Evolutionary conservation across 305 asterid genomes (phyloP).

Genomic region (Fraxinus dipetala): DNA sequence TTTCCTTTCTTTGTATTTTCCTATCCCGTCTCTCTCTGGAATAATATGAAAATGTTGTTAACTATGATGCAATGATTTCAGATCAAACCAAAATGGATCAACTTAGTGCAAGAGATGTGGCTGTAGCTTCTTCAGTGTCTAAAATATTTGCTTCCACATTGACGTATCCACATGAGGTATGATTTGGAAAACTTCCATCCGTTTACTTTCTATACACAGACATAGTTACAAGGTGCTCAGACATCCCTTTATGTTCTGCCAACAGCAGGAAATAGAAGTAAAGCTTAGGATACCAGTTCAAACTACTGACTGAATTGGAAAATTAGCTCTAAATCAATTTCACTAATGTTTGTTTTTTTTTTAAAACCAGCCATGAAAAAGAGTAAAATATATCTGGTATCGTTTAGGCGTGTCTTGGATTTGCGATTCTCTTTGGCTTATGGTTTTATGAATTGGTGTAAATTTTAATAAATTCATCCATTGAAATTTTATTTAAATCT

Average conservation of each 20-base stretch:
- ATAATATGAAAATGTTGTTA: constrained; percentile 23
- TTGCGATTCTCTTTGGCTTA: neutral
- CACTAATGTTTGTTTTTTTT: neutral
- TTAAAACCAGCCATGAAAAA: neutral
- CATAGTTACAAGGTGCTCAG: neutral
- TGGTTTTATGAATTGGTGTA: neutral
- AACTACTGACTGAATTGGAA: neutral
- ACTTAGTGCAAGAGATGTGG: constrained; percentile 74
- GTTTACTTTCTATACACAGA: neutral
- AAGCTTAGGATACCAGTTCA: neutral
- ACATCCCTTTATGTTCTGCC: neutral
- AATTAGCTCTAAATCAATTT: neutral
- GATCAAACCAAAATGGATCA: constrained; percentile 68
- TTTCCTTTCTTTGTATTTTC: neutral
- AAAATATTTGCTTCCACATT: constrained; percentile 87
- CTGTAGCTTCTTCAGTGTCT: constrained; percentile 88
- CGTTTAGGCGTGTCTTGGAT: neutral
- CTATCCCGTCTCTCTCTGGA: neutral
- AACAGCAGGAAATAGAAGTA: neutral
- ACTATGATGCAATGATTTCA: constrained; percentile 30
- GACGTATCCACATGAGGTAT: constrained; percentile 58
- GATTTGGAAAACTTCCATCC: neutral
- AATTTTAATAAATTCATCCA: neutral
- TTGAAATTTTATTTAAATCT: neutral
- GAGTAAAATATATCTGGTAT: neutral